phyloP scores from a whole-genome alignment of 192 early-diverging fungal species.

The Jimgerdemannia flammicorona region DNA sequence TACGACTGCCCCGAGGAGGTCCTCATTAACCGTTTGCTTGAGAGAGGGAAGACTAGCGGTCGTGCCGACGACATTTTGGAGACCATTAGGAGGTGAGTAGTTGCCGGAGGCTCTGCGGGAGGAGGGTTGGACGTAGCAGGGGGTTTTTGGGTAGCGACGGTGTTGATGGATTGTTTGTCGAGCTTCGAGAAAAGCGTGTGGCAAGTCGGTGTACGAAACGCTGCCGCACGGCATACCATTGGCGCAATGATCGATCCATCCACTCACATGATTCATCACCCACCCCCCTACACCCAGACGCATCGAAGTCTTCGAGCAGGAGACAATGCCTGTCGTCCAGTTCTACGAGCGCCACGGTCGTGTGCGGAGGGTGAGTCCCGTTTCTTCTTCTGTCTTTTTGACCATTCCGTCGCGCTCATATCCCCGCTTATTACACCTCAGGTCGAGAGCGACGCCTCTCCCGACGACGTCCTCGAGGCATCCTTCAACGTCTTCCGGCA shows the following conservation, averaged over 20 bases:
- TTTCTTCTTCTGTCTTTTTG: background rate
- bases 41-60: constrained; percentile 57
- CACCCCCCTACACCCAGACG: background rate
- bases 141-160: too few relatives aligned
- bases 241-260: too few relatives aligned
- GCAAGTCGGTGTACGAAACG: too few relatives aligned
- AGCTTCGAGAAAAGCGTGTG: too few relatives aligned
- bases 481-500: background rate
- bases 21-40: constrained; percentile 47
- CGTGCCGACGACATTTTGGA: constrained; percentile 57
- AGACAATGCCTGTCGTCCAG: constrained; percentile 4
- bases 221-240: too few relatives aligned
- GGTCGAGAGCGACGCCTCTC: background rate
- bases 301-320: constrained; percentile 7
- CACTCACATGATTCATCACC: too few relatives aligned
- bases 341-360: background rate
- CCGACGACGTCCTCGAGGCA: background rate
- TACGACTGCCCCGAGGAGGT: constrained; percentile 49
- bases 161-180: too few relatives aligned
- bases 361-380: background rate
- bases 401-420: background rate
- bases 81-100: constrained; percentile 43
- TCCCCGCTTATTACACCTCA: background rate
- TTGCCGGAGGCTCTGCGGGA: background rate
- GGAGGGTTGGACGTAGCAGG: background rate